Evolutionary conservation across 345 rosid species (phyloP).

Genomic region (Citrus australasica): DNA sequence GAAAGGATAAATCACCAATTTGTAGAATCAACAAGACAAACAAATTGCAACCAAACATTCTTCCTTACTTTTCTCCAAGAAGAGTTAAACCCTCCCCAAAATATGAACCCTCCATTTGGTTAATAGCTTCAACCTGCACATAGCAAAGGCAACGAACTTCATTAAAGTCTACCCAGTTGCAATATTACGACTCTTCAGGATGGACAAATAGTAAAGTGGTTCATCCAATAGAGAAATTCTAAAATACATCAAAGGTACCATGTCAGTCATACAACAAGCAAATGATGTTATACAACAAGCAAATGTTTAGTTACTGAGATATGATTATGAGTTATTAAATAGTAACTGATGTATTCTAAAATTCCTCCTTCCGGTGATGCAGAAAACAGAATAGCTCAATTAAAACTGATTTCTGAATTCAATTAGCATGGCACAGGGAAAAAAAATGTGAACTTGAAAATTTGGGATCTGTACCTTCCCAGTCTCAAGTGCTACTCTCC

Average conservation of each 20-base stretch:
- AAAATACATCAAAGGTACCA: too few species aligned
- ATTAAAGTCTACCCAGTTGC: background rate
- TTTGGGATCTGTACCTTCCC: conserved; percentile 59
- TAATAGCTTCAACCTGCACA: conserved; percentile 55
- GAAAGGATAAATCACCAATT: background rate
- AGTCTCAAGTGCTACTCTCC: conserved; percentile 63
- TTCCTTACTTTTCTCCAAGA: conserved; percentile 54
- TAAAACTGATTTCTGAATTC: background rate
- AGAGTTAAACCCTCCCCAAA: conserved; percentile 98
- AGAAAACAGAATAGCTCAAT: background rate
- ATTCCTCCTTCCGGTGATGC: background rate
- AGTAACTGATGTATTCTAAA: too few species aligned
- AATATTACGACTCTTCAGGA: background rate
- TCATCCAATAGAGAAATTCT: too few species aligned
- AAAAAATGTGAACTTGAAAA: background rate
- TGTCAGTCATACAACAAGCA: too few species aligned
- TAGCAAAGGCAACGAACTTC: background rate
- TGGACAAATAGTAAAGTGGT: background rate
- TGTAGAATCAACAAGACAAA: background rate
- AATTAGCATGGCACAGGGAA: background rate
- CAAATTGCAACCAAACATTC: conserved; percentile 1
- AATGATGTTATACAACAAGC: too few species aligned
- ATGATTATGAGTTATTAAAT: too few species aligned
- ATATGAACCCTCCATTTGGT: conserved; percentile 46
- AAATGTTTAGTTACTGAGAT: too few species aligned